Percentiles rank a stretch among this genome's conserved stretches.
These are phyloP conservation scores for Medicago lupulina DNA, from an alignment of 306 rosid species.

Conservation along the genomic window DNA sequence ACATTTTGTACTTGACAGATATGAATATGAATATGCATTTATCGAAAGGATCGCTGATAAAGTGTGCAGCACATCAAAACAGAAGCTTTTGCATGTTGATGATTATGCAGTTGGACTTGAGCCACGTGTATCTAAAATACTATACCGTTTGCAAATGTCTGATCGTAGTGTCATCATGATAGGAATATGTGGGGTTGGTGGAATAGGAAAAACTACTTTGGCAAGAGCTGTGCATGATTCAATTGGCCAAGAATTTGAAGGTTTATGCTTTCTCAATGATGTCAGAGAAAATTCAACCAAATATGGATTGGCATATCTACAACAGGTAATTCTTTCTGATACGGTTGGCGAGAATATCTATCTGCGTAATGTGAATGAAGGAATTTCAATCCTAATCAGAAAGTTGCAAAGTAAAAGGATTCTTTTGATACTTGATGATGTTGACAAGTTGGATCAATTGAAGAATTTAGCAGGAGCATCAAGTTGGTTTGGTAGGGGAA, in stretches of 20 bases:
- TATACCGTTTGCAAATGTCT: not conserved
- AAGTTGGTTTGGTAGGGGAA: not conserved
- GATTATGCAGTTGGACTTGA: constrained; percentile 7
- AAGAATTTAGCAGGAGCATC: constrained; percentile 8
- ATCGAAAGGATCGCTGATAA: not conserved
- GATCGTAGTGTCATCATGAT: not conserved
- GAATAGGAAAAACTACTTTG: constrained; percentile 11
- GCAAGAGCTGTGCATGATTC: constrained; percentile 1
- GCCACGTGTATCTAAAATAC: not conserved
- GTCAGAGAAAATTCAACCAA: constrained; percentile 6
- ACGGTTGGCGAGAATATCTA: not conserved
- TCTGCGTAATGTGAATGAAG: constrained; percentile 10
- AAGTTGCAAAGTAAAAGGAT: constrained; percentile 1
- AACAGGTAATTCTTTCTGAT: constrained; percentile 15
- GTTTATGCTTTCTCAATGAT: not conserved
- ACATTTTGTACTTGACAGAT: not conserved
- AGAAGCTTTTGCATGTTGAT: not conserved
- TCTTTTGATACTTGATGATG: constrained; percentile 17
- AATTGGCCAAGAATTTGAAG: constrained; percentile 12
- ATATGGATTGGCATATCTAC: constrained; percentile 12
- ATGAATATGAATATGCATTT: not conserved
- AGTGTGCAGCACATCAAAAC: not conserved
- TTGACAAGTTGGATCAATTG: constrained; percentile 10
- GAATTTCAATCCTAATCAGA: not conserved
- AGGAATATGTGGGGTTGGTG: constrained; percentile 10